Percentiles rank a stretch among this genome's conserved stretches.
Evolutionary conservation across 1,139 yeast genomes (phyloP).

Genomic region (Scheffersomyces stambukii): DNA sequence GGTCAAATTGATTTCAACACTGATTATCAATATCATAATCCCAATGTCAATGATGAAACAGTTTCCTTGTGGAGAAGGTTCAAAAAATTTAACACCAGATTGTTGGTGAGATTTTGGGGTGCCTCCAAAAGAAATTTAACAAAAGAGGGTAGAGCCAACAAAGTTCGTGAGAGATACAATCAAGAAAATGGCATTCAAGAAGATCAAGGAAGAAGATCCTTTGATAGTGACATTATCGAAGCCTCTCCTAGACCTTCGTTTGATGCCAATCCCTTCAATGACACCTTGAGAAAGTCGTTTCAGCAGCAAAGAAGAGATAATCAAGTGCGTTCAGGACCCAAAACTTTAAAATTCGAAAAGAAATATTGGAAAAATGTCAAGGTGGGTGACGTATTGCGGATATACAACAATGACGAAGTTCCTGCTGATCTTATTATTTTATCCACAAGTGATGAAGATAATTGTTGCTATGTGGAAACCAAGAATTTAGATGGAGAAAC

Average conservation of each 20-base stretch:
- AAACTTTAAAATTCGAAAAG: conserved; percentile 26
- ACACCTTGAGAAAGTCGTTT: conserved; percentile 19
- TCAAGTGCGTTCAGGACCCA: conserved; percentile 9
- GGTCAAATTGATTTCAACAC: conserved; percentile 13
- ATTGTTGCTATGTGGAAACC: conserved; percentile 54
- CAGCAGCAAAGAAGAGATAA: conserved; percentile 12
- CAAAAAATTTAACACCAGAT: conserved; percentile 45
- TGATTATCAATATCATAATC: conserved; percentile 27
- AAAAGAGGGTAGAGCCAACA: conserved; percentile 35
- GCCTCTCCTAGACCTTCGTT: conserved; percentile 15
- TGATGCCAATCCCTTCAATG: conserved; percentile 20
- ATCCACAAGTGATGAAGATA: conserved; percentile 51
- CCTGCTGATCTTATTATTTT: conserved; percentile 54
- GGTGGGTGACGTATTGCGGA: conserved; percentile 52
- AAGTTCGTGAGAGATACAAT: conserved; percentile 18
- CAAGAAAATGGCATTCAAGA: conserved; percentile 7
- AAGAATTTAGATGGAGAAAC: conserved; percentile 62
- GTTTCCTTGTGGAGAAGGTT: conserved; percentile 58
- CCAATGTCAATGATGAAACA: conserved; percentile 44
- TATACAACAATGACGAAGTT: conserved; percentile 53
- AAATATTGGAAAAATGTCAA: conserved; percentile 51
- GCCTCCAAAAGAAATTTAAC: conserved; percentile 29
- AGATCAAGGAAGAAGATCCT: conserved; percentile 24
- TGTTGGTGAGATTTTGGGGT: conserved; percentile 25
- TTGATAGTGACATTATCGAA: conserved; percentile 28